Percentiles rank a stretch among this genome's conserved stretches.
Conservation (phyloP, 2,329 filamentous ascomycete genomes). For the Trichophyton simii region DNA sequence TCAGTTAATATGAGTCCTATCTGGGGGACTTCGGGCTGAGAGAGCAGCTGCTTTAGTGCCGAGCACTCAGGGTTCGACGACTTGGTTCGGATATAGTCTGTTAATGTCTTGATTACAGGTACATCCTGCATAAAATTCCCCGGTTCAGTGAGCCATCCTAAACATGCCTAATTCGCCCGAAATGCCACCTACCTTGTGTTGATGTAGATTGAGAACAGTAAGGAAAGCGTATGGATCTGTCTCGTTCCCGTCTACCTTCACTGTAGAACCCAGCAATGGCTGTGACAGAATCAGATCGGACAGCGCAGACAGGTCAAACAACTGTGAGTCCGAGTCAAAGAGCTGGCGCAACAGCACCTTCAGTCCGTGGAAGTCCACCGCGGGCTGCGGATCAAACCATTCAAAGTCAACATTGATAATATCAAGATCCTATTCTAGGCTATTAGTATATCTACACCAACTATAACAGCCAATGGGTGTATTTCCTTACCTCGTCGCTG, state of each 20-base stretch:
- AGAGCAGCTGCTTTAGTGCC: conserved; percentile 46
- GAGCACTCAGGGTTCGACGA: conserved; percentile 44
- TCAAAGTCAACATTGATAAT: conserved; percentile 95
- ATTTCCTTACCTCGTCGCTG: conserved; percentile 27
- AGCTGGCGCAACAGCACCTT: conserved; percentile 84
- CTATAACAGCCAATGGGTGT: not conserved
- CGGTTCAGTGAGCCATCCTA: not conserved
- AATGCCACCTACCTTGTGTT: conserved; percentile 46
- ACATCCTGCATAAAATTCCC: conserved; percentile 42
- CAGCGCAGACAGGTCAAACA: conserved; percentile 79
- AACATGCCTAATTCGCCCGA: not conserved
- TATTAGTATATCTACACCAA: not conserved
- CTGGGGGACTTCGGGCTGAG: conserved; percentile 41
- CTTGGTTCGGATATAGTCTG: conserved; percentile 54
- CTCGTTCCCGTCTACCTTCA: conserved; percentile 93
- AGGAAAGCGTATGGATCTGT: conserved; percentile 87
- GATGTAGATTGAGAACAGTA: conserved; percentile 69
- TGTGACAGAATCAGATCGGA: conserved; percentile 79
- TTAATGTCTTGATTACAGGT: conserved; percentile 56
- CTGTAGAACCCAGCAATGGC: conserved; percentile 77
- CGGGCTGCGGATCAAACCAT: conserved; percentile 89
- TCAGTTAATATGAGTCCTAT: conserved; percentile 85
- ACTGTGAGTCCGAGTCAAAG: conserved; percentile 71
- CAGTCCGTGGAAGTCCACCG: conserved; percentile 87
- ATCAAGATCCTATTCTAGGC: conserved; percentile 57